Base-by-base conservation (phyloP, 2,329 filamentous ascomycete species). In the Botrytis deweyae region DNA sequence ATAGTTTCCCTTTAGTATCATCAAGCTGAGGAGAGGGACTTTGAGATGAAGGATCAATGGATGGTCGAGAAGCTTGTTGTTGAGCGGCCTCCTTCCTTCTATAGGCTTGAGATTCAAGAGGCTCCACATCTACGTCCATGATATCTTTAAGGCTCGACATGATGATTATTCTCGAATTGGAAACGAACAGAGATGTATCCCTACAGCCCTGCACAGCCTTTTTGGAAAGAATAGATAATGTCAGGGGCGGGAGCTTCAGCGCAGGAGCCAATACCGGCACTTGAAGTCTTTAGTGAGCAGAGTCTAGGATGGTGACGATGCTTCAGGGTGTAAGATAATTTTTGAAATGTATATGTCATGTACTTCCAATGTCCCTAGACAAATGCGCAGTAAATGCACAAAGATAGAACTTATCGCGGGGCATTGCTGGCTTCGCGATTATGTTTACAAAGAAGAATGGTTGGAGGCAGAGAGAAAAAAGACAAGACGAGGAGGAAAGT, bases 141-240 rank as follows among this genome's bases (percentile, higher is more conserved):
- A 82, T 82, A 76, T 81, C 80, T 77, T 79, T 79, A 76, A 82
- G 76, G 76, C 78, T 81, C 75, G 80, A 80, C 81, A 82, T 82
- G 74, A 76, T 79, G 70, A 73, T 73, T 74, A 74, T 76, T 70
- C 76, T 77, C 72, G 74, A 79, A 76, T 75, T 79, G 77, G 78
- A 78, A 79, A 77, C 76, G 38, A 78, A 70, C 68, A 64, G 70
- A 73, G 63, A 74, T 70, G 62, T 49, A 74, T 76, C 76, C 76
- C 75, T 77, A 78, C 75, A 78, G 74, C 75, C 75, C 77, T 80
- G 78, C 79, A 78, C 80, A 79, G 79, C 78, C 79, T 74, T 78
- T 78, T 74, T 75, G 75, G 77, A 79, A 78, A 76, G 78, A n/a
- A 72, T 52, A 40, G 71, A 52, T 69, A 76, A 64, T 78, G 65